These are phyloP conservation scores for Cryomyces minteri DNA, from an alignment of 495 filamentous ascomycete species.

Conservation along the genomic window DNA sequence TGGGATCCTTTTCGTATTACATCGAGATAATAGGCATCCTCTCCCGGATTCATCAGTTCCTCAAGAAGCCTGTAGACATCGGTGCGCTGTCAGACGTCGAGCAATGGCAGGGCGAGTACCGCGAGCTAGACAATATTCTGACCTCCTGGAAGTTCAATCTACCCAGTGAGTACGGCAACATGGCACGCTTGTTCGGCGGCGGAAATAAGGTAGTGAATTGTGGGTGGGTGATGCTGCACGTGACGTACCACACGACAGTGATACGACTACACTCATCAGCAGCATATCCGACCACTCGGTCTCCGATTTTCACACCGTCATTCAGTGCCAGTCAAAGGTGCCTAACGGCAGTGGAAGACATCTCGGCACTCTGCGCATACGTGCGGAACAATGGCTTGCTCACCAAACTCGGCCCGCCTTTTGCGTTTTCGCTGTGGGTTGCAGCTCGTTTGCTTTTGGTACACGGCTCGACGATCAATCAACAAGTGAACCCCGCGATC, in stretches of 20 bases:
- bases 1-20: slow-evolving; percentile 73
- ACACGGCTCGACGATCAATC: slow-evolving; percentile 71
- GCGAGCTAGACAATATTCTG: slow-evolving; percentile 59
- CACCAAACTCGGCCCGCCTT: slow-evolving; percentile 65
- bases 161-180: slow-evolving; percentile 64
- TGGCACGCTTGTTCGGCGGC: slow-evolving; percentile 49
- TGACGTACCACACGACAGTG: slow-evolving; percentile 58
- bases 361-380: slow-evolving; percentile 54
- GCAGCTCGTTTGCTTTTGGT: slow-evolving; percentile 73
- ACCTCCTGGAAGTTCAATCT: slow-evolving; percentile 69
- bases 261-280: slow-evolving; percentile 86
- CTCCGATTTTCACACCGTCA: slow-evolving; percentile 70
- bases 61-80: slow-evolving; percentile 80
- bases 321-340: slow-evolving; percentile 69
- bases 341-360: slow-evolving; percentile 66
- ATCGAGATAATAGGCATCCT: slow-evolving; percentile 74
- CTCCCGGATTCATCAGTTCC: slow-evolving; percentile 66
- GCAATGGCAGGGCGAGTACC: slow-evolving; percentile 73
- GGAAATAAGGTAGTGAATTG: slow-evolving; percentile 48
- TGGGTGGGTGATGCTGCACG: slow-evolving; percentile 81
- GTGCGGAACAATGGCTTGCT: slow-evolving; percentile 56
- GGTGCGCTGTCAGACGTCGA: slow-evolving; percentile 67
- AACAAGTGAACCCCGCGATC: slow-evolving; percentile 59
- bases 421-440: slow-evolving; percentile 83
- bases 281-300: slow-evolving; percentile 73